Base-by-base conservation (phyloP, 2,329 filamentous ascomycete genomes). In the Cladophialophora carrionii region DNA sequence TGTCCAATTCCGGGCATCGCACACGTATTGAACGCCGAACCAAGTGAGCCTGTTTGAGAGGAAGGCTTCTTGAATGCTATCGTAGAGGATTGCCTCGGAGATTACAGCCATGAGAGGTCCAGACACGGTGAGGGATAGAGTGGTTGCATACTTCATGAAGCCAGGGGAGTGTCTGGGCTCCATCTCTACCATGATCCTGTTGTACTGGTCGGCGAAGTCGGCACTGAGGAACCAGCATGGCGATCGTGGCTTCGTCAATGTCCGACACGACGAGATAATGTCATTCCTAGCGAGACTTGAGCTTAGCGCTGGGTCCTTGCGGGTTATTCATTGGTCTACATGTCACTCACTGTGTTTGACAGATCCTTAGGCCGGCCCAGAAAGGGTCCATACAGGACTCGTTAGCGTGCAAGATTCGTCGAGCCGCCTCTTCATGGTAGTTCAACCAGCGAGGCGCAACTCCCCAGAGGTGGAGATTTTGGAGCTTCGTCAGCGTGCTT, bases 401-500 rank as follows among this genome's bases (percentile, higher is more conserved):
- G 46, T 49, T 49, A 20, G 46, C 46, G 22, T 49, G 46, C 46
- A 49, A 49, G 46, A 49, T 49, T 49, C 22, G n/a, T n/a, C 46
- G 46, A 12, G 46, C 46, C 20, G 46, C 46, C 22, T 49, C 46
- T 49, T 49, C 46, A 17, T 49, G 46, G 46, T 49, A 49, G 22
- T 49, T 49, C 22, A 49, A 14, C 46, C 46, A 49, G 22, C 46
- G 46, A 22, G 46, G 46, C 46, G 46, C 46, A 17, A 26, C 46
- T n/a, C 46, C 46, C 46, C 46, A 49, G 22, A 49, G 46, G 22
- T 49, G 22, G n/a, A 49, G 46, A 49, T 49, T 49, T 26, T 49
- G 46, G 46, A 49, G 46, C 46, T 49, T 49, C 46, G n/a, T 49
- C 22, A 49, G 46, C 46, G 46, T 49, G 46, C 46, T 49, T 49